phyloP scores from a whole-genome alignment of 2,329 filamentous ascomycete species.

The Pseudogymnoascus sp. region DNA sequence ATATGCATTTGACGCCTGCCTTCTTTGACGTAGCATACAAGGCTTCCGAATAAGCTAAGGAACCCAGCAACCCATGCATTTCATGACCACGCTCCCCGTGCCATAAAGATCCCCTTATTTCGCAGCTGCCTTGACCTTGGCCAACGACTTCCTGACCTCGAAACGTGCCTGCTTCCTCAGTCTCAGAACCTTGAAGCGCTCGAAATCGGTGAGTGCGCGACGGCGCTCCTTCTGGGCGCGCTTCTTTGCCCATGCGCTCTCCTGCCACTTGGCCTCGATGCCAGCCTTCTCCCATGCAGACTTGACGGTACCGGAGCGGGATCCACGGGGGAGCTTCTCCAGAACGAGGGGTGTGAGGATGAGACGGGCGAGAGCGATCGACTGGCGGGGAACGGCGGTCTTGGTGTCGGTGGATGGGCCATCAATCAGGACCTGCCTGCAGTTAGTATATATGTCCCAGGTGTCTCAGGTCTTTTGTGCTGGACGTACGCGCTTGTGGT shows the following conservation, averaged over 20 bases:
- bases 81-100: slow-evolving; percentile 37
- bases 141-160: slow-evolving; percentile 92
- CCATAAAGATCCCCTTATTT: slow-evolving; percentile 38
- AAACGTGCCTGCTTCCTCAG: slow-evolving; percentile 99
- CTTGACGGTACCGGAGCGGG: slow-evolving; percentile 74
- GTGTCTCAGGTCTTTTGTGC: slow-evolving; percentile 11
- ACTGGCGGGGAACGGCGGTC: slow-evolving; percentile 77
- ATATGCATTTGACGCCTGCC: slow-evolving; percentile 56
- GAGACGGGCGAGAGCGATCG: slow-evolving; percentile 69
- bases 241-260: slow-evolving; percentile 92
- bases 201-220: slow-evolving; percentile 91
- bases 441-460: slow-evolving; percentile 20
- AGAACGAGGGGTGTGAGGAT: slow-evolving; percentile 88
- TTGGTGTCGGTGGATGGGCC: slow-evolving; percentile 77
- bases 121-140: slow-evolving; percentile 80
- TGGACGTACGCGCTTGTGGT: slow-evolving; percentile 97
- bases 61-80: slow-evolving; percentile 47
- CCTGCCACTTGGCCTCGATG: slow-evolving; percentile 88
- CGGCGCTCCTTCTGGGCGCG: slow-evolving; percentile 76
- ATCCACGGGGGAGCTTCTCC: slow-evolving; percentile 73
- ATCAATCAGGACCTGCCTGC: slow-evolving; percentile 79
- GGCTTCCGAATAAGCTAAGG: slow-evolving; percentile 49
- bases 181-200: slow-evolving; percentile 99
- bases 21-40: slow-evolving; percentile 55
- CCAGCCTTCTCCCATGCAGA: slow-evolving; percentile 84